phyloP scores from a whole-genome alignment of 2,329 filamentous ascomycete species.

The Arthrocladium fulminans region DNA sequence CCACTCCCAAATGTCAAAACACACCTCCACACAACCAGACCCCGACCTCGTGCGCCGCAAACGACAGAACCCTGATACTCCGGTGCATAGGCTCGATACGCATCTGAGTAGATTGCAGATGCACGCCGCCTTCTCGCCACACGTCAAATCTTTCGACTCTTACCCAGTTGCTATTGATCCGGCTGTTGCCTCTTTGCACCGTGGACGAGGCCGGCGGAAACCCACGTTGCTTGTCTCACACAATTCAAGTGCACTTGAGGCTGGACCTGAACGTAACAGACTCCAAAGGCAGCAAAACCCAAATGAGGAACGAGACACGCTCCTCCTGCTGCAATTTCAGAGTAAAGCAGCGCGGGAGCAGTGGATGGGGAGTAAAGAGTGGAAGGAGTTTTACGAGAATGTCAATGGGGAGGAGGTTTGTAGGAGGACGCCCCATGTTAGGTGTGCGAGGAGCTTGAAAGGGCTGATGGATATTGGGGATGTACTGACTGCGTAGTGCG shows the following conservation, averaged over 20 bases:
- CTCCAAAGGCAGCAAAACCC: no score
- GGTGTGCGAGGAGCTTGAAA: conserved; percentile 25
- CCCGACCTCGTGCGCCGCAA: conserved; percentile 13
- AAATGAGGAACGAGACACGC: conserved; percentile 23
- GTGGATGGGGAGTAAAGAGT: conserved; percentile 23
- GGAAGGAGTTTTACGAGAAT: conserved; percentile 25
- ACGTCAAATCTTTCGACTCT: conserved; percentile 23
- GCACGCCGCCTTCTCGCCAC: conserved; percentile 22
- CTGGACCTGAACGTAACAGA: conserved; percentile 12
- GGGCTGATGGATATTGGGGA: conserved; percentile 24
- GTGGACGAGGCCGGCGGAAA: background rate
- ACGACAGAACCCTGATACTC: conserved; percentile 8
- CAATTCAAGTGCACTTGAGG: no score
- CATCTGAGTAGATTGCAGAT: conserved; percentile 22
- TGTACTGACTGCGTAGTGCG: conserved; percentile 16
- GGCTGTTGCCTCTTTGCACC: background rate
- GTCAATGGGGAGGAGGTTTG: conserved; percentile 23
- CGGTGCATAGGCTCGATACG: conserved; percentile 22
- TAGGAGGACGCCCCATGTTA: conserved; percentile 24
- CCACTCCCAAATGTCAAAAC: conserved; percentile 24
- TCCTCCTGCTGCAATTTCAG: conserved; percentile 25
- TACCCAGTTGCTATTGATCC: conserved; percentile 22
- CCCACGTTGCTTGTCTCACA: no score
- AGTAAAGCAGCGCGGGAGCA: conserved; percentile 21
- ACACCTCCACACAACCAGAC: conserved; percentile 18